Evolutionary conservation across 202 grass and related monocot genomes (phyloP), one percentile per base, ranked within the genome.

Genomic region (Setaria viridis): DNA sequence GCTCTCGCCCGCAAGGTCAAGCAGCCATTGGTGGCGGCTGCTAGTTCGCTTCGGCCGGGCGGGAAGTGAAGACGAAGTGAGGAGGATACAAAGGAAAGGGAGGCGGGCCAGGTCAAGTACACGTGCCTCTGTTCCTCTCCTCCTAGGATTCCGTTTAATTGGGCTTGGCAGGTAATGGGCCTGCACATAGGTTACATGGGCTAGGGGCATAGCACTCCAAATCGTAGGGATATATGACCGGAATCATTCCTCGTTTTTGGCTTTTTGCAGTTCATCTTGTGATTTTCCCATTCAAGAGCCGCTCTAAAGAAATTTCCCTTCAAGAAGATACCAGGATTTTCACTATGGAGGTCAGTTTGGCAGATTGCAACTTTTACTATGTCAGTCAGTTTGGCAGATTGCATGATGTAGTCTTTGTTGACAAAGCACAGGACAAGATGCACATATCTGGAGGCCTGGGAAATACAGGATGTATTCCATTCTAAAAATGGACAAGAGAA

Each of bases 21-120:
- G 74, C 51, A 51, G 11, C 73, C 79, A 79, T 90, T 51, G 57
- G 47, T 32, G 80, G 74, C 82, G 58, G 57, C 43, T 42, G 72
- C 72, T 32, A 37, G 50, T 37, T 86, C 74, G 67, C 76, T 54
- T 11, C 58, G 39, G 66, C n/a, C 80, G 88, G 88, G 88, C 89
- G 84, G 88, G 89, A 90, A 90, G 88, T 34, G 74, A 62, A 83
- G 80, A 79, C 79, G 84, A 90, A 83, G 67, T 46, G 74, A 60
- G 49, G 48, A 35, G 50, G 79, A 83, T 83, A 80, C 74, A 15
- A 90, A 90, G 39, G 8, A 67, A 48, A 21, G 56, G 3, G 58
- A 6, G 46, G 6, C 62, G 84, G 84, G 49, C 58, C 59, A 78
- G 59, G 80, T 68, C 32, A 39, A 69, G 74, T 80, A 83, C 88